Evolutionary conservation across 2,329 filamentous ascomycete species (phyloP).

Genomic region (Fusarium sp.): DNA sequence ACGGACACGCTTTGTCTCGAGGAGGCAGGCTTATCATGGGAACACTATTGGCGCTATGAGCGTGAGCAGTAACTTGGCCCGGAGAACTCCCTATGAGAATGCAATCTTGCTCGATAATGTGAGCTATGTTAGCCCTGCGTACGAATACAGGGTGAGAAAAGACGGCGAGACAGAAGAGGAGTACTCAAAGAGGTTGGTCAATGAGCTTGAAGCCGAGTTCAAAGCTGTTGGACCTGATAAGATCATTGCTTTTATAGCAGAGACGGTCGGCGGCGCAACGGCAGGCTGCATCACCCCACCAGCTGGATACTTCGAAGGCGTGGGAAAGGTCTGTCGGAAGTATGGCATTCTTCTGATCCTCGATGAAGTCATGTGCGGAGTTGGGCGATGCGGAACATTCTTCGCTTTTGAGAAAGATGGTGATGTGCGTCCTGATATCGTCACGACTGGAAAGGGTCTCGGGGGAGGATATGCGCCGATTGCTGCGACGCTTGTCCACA

Average conservation of each 20-base stretch:
- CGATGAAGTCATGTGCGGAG: constrained; percentile 82
- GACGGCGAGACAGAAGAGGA: constrained; percentile 65
- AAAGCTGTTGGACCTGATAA: constrained; percentile 71
- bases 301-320: constrained; percentile 76
- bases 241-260: constrained; percentile 79
- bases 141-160: constrained; percentile 69
- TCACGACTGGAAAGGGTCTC: constrained; percentile 75
- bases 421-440: constrained; percentile 69
- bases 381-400: constrained; percentile 69
- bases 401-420: constrained; percentile 73
- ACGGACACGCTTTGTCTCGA: constrained; percentile 56
- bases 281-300: constrained; percentile 76
- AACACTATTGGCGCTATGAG: constrained; percentile 73
- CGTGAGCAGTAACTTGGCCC: constrained; percentile 70
- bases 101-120: constrained; percentile 56
- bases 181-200: constrained; percentile 71
- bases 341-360: constrained; percentile 81
- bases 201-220: constrained; percentile 77
- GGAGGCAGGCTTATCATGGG: constrained; percentile 61
- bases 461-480: constrained; percentile 73
- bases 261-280: constrained; percentile 77
- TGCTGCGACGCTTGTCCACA: constrained; percentile 69
- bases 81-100: constrained; percentile 70
- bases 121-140: constrained; percentile 74
- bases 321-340: constrained; percentile 75